Base-by-base conservation (phyloP, 1,284 basidiomycete species). In the Pseudozyma thailandica region DNA sequence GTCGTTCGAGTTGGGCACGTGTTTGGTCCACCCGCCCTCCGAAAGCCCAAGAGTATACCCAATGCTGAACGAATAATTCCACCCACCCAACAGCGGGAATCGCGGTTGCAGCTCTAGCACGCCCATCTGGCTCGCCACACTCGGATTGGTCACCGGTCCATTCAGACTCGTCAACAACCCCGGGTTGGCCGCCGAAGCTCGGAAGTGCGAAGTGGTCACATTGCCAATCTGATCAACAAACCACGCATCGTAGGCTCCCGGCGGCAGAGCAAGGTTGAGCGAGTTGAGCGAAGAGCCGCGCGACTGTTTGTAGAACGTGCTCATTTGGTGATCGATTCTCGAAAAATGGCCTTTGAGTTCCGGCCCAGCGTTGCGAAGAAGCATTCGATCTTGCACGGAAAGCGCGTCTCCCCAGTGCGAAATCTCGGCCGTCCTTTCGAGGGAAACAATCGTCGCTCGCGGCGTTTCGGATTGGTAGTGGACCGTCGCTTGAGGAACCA, bases 361-460 rank as follows among this genome's bases (percentile, higher is more conserved):
- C 13, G 95, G 92, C 0, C 95, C 95, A 58, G 89, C 90, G 82
- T 98, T 98, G 81, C 88, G 88, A 20, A 98, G 85, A 61, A 88
- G 83, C 63, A 97, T 88, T 45, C 91, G 88, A 84, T 99, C 94
- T 83, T 97, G 88, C 44, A 95, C 90, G 79, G 96, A 95, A 39
- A 98, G 84, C 83, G 95, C 97, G 48, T 90, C 89, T 39, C 94
- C 94, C 96, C 95, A 98, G 83, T 98, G 95, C 68, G 92, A 94
- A 74, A 98, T 89, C 85, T 98, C 94, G 2, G 91, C 93, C 0
- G 87, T 82, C 43, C 96, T 89, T 56, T 89, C 87, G 28, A 95
- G 87, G 26, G 86, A 88, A 20, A 87, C 87, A 53, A 96, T 85
- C 65, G 92, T 89, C 13, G 94, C 83, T 39, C 96, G 88, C 0